Evolutionary conservation across 352 stramenopile genomes (phyloP).

Genomic region (Phytophthora citrophthora): DNA sequence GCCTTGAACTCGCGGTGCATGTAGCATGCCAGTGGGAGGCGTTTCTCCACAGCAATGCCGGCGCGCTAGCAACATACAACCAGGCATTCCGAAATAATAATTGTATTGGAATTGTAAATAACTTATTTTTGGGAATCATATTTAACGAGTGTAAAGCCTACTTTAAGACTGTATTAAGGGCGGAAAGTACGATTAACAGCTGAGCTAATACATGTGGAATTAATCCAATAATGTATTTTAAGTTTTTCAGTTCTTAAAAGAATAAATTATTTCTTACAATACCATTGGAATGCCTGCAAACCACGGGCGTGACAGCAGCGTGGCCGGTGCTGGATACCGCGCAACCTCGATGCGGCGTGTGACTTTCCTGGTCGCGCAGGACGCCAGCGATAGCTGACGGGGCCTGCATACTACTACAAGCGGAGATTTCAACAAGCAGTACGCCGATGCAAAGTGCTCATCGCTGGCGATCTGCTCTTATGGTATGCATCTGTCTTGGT

Average conservation of each 20-base stretch:
- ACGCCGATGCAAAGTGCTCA: conserved; percentile 24
- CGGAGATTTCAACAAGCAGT: conserved; percentile 1
- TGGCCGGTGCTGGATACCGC: background rate
- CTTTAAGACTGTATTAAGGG: too few relatives aligned
- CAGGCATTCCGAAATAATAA: too few relatives aligned
- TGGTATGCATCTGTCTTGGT: conserved; percentile 9
- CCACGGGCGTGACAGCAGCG: too few relatives aligned
- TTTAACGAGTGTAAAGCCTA: too few relatives aligned
- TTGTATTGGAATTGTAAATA: too few relatives aligned
- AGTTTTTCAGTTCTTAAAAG: too few relatives aligned
- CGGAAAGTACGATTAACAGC: too few relatives aligned
- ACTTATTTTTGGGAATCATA: too few relatives aligned
- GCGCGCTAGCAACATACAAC: background rate
- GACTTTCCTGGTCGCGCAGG: background rate
- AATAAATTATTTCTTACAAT: too few relatives aligned
- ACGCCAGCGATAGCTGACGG: conserved; percentile 13
- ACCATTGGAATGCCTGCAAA: too few relatives aligned
- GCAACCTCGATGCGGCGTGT: background rate
- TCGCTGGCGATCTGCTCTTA: conserved; percentile 12
- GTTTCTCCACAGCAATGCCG: background rate
- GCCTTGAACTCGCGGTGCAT: background rate
- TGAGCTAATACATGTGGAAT: too few relatives aligned
- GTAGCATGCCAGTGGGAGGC: background rate
- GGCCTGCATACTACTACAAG: background rate
- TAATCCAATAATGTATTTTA: too few relatives aligned